Percentiles rank a stretch among this genome's conserved stretches.
phyloP scores from a whole-genome alignment of 768 basidiomycete genomes.

The Psilocybe subaeruginosa region DNA sequence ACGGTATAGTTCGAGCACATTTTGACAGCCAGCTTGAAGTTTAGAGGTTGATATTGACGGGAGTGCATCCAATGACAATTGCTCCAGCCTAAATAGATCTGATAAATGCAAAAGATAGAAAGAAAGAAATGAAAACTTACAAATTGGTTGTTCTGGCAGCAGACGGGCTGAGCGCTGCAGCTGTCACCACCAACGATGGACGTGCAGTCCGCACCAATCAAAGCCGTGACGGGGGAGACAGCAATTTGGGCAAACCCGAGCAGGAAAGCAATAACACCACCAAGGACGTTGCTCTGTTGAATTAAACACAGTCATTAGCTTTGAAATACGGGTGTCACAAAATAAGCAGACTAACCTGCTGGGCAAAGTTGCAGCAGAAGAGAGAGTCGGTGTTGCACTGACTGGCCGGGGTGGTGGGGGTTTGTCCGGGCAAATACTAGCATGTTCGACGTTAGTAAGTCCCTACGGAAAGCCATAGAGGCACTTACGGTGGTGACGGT shows the following conservation, averaged over 20 bases:
- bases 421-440: neutral
- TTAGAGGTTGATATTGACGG: constrained; percentile 16
- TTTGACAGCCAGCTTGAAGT: neutral
- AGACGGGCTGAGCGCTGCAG: constrained; percentile 23
- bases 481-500: constrained; percentile 17
- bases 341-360: neutral
- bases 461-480: neutral
- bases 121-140: constrained; percentile 1
- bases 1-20: neutral
- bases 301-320: neutral
- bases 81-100: constrained; percentile 13
- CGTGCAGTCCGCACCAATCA: constrained; percentile 14
- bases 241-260: neutral
- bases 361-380: constrained; percentile 14
- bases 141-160: constrained; percentile 23
- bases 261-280: neutral
- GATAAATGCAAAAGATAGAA: neutral
- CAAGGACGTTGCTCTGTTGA: neutral
- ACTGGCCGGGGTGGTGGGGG: constrained; percentile 17
- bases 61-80: constrained; percentile 19
- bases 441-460: neutral
- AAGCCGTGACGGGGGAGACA: neutral
- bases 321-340: too few relatives aligned
- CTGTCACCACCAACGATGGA: constrained; percentile 15
- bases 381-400: constrained; percentile 17